These are phyloP conservation scores for Ramaria sp. DNA, from an alignment of 768 basidiomycete genomes.

Conservation along the genomic window DNA sequence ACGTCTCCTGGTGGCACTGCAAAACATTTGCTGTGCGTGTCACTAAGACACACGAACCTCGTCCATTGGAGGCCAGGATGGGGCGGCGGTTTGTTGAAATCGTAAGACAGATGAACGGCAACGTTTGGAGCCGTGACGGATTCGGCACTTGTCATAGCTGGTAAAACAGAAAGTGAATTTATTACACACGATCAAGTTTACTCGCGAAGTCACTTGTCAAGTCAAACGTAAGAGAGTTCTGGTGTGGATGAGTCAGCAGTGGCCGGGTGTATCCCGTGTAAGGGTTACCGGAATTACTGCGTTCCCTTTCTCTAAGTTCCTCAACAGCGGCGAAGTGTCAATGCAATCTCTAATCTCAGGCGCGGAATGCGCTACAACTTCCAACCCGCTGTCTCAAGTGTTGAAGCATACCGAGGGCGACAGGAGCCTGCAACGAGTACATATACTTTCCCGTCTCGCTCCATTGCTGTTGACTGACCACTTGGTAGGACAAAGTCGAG, in stretches of 20 bases:
- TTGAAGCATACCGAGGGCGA: constrained; percentile 86
- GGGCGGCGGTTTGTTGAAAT: background rate
- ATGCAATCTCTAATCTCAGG: constrained; percentile 55
- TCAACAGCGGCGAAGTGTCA: background rate
- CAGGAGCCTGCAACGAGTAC: constrained; percentile 77
- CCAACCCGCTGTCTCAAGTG: constrained; percentile 83
- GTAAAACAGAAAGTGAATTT: background rate
- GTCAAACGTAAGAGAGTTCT: no score
- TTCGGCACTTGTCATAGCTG: background rate
- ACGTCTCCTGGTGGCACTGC: constrained; percentile 8
- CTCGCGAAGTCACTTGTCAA: background rate
- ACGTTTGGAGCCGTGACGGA: background rate
- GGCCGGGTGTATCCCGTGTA: background rate
- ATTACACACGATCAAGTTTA: no score
- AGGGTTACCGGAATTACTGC: background rate
- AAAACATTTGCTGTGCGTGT: constrained; percentile 2
- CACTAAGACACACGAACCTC: constrained; percentile 7
- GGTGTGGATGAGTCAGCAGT: no score
- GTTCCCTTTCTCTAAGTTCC: background rate
- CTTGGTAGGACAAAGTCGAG: constrained; percentile 54
- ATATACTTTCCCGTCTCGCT: constrained; percentile 14
- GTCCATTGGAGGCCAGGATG: constrained; percentile 4
- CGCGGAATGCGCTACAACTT: constrained; percentile 74
- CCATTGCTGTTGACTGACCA: background rate
- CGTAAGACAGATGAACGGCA: background rate